A percentile compares a stretch with the other conserved stretches of the same genome.
Evolutionary conservation across 1,139 yeast species (phyloP).

Genomic region (Pichia sp.): DNA sequence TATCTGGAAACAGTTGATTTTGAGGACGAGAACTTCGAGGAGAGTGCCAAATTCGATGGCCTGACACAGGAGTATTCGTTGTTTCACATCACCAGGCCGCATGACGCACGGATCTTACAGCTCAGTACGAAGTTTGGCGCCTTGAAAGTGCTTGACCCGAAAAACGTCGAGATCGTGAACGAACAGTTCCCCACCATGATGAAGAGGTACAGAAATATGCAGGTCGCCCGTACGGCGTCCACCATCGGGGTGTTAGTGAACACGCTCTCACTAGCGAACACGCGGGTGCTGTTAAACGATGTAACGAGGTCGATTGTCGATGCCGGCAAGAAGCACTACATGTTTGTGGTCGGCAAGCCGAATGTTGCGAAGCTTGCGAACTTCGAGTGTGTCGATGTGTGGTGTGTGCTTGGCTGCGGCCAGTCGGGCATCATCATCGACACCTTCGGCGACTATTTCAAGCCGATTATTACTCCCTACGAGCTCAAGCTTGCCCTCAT

Average conservation of each 20-base stretch:
- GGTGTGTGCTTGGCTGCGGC: slow-evolving; percentile 95
- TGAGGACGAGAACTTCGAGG: slow-evolving; percentile 21
- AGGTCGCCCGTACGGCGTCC: slow-evolving; percentile 83
- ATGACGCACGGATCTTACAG: slow-evolving; percentile 72
- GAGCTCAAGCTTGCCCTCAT: slow-evolving; percentile 78
- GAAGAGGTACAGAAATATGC: slow-evolving; percentile 82
- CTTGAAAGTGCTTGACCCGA: slow-evolving; percentile 47
- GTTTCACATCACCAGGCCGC: slow-evolving; percentile 70
- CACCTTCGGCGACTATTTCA: slow-evolving; percentile 71
- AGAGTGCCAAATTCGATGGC: slow-evolving; percentile 24
- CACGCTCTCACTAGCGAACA: slow-evolving; percentile 74
- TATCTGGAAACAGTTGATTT: slow-evolving; percentile 13
- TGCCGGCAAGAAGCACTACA: slow-evolving; percentile 87
- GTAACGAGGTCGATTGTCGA: slow-evolving; percentile 55
- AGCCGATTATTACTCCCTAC: slow-evolving; percentile 91
- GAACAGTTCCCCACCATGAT: slow-evolving; percentile 76
- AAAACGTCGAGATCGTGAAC: slow-evolving; percentile 30
- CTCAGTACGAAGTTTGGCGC: slow-evolving; percentile 64
- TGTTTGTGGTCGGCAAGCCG: slow-evolving; percentile 98
- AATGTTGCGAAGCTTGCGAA: slow-evolving; percentile 95
- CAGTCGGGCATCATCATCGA: slow-evolving; percentile 88
- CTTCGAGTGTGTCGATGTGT: slow-evolving; percentile 83
- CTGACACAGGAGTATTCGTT: slow-evolving; percentile 43
- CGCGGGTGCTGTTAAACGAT: slow-evolving; percentile 57
- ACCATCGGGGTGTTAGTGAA: slow-evolving; percentile 89